phyloP scores from a whole-genome alignment of 306 rosid genomes.

The Lablab purpureus region DNA sequence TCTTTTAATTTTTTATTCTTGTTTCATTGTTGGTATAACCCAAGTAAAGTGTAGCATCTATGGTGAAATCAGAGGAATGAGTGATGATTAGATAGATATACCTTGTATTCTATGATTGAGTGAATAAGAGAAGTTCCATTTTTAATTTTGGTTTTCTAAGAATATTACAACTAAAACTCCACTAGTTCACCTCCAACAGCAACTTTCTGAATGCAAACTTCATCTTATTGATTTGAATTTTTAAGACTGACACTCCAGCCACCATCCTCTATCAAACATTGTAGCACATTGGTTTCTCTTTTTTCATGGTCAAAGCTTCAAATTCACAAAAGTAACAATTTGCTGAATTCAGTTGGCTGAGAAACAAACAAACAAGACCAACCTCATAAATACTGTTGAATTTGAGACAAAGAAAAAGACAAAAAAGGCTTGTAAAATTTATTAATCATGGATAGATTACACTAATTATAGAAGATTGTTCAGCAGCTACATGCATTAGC shows the following conservation, averaged over 20 bases:
- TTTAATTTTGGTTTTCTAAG: not conserved
- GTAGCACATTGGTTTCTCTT: no score
- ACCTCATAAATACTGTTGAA: not conserved
- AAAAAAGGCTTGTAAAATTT: not conserved
- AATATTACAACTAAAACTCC: not conserved
- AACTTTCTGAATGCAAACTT: not conserved
- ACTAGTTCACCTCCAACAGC: not conserved
- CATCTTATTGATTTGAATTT: not conserved
- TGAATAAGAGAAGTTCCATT: not conserved
- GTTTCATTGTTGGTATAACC: no score
- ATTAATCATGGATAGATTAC: constrained; percentile 11
- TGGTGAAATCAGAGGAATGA: not conserved
- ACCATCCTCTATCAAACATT: no score
- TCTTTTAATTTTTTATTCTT: no score
- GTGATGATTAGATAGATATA: no score
- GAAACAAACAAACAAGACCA: not conserved
- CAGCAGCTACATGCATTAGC: not conserved
- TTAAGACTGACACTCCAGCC: not conserved
- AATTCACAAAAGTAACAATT: not conserved
- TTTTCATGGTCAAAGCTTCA: not conserved
- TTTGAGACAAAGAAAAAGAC: not conserved
- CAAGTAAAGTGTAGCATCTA: no score
- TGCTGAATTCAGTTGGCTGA: not conserved
- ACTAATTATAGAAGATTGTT: not conserved
- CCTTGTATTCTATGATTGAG: not conserved